Percentiles rank a stretch among this genome's conserved stretches.
phyloP scores from a whole-genome alignment of 257 asterid genomes.

The Solanum megistacrolobum region DNA sequence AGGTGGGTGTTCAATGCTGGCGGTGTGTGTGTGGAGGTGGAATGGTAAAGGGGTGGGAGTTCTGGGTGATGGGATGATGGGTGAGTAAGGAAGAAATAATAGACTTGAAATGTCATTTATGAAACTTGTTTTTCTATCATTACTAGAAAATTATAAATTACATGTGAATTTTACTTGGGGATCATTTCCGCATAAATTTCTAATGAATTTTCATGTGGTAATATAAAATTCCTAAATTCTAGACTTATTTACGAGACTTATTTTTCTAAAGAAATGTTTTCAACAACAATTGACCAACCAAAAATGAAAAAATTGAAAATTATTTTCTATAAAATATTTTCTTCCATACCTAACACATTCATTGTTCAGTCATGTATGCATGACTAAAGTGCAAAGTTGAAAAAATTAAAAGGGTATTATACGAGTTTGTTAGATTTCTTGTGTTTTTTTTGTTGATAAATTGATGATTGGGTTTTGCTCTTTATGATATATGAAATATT shows the following conservation, averaged over 20 bases:
- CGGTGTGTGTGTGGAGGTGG: neutral
- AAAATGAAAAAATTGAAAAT: too few relatives aligned
- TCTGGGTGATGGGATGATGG: neutral
- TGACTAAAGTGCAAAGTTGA: neutral
- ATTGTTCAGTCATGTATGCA: neutral
- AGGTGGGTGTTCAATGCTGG: neutral
- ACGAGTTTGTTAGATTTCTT: too few relatives aligned
- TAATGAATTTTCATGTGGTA: too few relatives aligned
- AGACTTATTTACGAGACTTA: too few relatives aligned
- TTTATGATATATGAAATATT: neutral
- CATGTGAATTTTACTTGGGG: too few relatives aligned
- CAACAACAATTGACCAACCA: too few relatives aligned
- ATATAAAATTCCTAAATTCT: too few relatives aligned
- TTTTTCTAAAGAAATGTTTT: neutral
- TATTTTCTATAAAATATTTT: too few relatives aligned
- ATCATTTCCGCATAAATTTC: too few relatives aligned
- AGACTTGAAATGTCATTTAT: neutral
- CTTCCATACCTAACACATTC: neutral
- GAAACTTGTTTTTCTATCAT: too few relatives aligned
- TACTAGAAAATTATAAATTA: too few relatives aligned
- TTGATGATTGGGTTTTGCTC: neutral
- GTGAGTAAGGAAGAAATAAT: neutral
- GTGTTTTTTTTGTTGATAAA: too few relatives aligned
- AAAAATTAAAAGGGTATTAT: neutral
- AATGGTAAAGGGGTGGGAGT: neutral